phyloP scores from a whole-genome alignment of 73 alveolate genomes.

The Tetrahymena thermophila region DNA sequence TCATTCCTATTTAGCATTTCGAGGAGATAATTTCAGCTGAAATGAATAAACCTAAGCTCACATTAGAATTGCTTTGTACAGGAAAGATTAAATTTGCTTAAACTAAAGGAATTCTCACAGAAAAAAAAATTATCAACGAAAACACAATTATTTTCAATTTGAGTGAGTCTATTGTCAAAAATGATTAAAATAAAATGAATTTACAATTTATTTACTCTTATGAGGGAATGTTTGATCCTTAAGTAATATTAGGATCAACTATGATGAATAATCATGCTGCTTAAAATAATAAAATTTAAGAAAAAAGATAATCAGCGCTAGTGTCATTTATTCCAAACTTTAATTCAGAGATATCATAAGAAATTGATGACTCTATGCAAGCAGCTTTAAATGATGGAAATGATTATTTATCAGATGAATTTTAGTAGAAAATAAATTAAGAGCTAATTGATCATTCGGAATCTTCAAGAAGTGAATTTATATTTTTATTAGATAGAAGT shows the following conservation, averaged over 20 bases:
- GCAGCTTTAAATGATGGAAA: neutral
- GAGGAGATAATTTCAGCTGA: neutral
- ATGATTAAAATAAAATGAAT: neutral
- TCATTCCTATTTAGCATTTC: neutral
- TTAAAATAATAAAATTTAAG: neutral
- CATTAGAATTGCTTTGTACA: neutral
- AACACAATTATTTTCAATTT: neutral
- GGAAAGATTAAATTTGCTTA: neutral
- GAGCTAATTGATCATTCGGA: neutral
- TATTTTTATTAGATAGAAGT: slow-evolving; percentile 74
- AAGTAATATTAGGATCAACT: neutral
- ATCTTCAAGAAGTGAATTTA: slow-evolving; percentile 46
- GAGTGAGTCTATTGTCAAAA: neutral
- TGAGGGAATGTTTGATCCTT: neutral
- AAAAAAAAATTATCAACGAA: neutral
- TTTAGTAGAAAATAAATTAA: neutral
- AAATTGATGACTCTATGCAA: slow-evolving; percentile 11
- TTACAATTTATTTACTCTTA: neutral
- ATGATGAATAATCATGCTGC: neutral
- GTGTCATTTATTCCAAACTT: slow-evolving; percentile 31
- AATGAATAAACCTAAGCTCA: neutral
- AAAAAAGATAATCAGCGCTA: slow-evolving; percentile 10
- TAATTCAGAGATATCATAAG: neutral
- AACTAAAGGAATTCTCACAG: neutral
- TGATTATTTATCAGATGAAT: neutral